Conservation (phyloP, 805 yeast genomes). For the Saccharomyces paradoxus region DNA sequence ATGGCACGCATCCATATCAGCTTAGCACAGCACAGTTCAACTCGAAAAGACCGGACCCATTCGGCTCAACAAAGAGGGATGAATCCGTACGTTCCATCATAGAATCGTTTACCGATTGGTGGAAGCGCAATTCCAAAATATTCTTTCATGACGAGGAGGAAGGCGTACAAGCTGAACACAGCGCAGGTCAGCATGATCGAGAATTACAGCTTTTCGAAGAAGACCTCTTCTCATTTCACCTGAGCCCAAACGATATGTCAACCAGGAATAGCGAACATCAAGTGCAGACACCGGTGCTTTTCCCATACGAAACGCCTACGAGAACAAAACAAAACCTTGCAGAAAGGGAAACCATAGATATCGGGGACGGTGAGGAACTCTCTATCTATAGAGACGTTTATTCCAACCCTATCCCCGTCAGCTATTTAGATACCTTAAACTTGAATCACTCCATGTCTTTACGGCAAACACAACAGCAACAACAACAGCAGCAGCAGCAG, state of each 20-base stretch:
- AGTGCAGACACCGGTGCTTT: not conserved
- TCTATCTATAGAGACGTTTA: not conserved
- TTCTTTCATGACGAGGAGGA: not conserved
- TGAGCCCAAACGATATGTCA: not conserved
- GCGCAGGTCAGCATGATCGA: not conserved
- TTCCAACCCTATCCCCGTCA: not conserved
- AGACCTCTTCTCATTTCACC: not conserved
- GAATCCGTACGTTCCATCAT: not conserved
- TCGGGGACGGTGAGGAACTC: not conserved
- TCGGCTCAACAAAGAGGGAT: not conserved
- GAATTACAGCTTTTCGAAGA: not conserved
- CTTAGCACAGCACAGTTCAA: constrained; percentile 6
- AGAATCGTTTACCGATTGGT: not conserved
- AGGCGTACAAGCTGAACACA: not conserved
- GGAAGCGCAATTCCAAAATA: not conserved
- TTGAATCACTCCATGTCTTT: not conserved
- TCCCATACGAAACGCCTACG: not conserved
- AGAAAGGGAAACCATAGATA: not conserved
- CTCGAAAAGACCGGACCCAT: not conserved
- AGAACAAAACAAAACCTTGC: not conserved
- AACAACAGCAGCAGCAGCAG: not conserved
- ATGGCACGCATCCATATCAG: constrained; percentile 27
- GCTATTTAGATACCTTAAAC: not conserved
- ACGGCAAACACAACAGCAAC: not conserved
- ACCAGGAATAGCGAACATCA: not conserved